phyloP scores from a whole-genome alignment of 352 stramenopile species.

The Phytophthora pisi region DNA sequence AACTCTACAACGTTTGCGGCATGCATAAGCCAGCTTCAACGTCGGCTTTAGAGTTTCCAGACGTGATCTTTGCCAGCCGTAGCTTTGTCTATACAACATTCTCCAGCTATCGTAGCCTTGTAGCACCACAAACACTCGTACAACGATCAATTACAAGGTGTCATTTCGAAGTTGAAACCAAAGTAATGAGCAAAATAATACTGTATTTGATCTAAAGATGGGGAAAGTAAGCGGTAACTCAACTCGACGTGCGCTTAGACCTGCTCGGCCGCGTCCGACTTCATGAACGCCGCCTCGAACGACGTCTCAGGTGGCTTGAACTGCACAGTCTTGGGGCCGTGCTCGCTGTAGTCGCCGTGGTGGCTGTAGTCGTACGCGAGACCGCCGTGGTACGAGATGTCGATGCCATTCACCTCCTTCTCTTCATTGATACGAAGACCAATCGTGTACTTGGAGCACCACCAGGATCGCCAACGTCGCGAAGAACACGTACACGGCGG shows the following conservation, averaged over 20 bases:
- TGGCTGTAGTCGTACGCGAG: constrained; percentile 58
- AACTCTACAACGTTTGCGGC: no score
- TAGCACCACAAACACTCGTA: not conserved
- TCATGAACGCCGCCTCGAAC: constrained; percentile 17
- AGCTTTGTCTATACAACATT: no score
- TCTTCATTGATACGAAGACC: constrained; percentile 68
- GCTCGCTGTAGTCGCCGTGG: constrained; percentile 34
- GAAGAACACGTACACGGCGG: constrained; percentile 58
- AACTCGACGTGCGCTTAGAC: not conserved
- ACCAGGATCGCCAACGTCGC: constrained; percentile 70
- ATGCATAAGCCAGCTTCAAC: no score
- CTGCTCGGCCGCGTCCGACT: constrained; percentile 8
- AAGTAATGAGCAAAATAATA: constrained; percentile 14
- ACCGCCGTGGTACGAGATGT: constrained; percentile 72
- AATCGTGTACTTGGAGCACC: constrained; percentile 65
- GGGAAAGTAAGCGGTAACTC: not conserved
- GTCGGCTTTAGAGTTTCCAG: no score
- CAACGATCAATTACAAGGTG: no score
- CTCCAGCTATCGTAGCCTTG: not conserved
- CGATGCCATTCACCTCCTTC: constrained; percentile 73
- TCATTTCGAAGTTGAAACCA: not conserved
- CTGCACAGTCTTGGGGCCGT: constrained; percentile 7
- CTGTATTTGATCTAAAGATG: constrained; percentile 6
- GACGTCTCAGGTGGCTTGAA: constrained; percentile 12
- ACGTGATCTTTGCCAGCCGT: no score